Conservation (phyloP, 192 early-diverging fungal species). For the Podila minutissima region DNA sequence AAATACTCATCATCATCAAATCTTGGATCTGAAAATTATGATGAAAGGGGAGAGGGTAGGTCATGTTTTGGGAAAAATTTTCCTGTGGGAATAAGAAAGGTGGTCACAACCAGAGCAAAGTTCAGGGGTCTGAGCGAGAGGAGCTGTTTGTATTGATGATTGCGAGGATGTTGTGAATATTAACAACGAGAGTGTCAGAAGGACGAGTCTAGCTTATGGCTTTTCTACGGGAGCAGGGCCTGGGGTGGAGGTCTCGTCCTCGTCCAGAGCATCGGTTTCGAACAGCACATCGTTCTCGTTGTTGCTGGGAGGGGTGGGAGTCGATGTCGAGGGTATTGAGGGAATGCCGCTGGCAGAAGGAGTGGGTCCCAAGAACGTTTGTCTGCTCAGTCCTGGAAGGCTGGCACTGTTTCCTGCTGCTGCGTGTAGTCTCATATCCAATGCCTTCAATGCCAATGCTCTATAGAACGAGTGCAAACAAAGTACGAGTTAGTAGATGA, state of each 20-base stretch:
- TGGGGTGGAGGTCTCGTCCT: neutral
- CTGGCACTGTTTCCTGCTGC: conserved; percentile 25
- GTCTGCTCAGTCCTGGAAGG: conserved; percentile 16
- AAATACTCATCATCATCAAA: neutral
- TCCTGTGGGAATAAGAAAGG: neutral
- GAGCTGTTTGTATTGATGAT: no score
- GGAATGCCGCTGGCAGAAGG: conserved; percentile 2
- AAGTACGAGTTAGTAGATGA: neutral
- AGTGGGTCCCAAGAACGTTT: neutral
- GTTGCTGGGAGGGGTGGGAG: neutral
- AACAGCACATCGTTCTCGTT: conserved; percentile 2
- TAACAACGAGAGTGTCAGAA: neutral
- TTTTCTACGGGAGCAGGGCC: neutral
- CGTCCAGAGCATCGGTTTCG: neutral
- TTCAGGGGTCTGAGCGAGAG: no score
- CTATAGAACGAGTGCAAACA: conserved; percentile 31
- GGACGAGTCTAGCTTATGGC: neutral
- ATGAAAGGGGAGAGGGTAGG: neutral
- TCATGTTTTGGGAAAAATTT: neutral
- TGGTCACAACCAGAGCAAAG: neutral
- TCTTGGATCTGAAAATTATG: neutral
- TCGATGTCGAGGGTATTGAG: neutral
- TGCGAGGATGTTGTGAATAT: no score
- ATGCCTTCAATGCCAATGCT: conserved; percentile 71
- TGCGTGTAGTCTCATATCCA: conserved; percentile 67